phyloP scores from a whole-genome alignment of 2,329 filamentous ascomycete species.

The Penicillium griseofulvum region DNA sequence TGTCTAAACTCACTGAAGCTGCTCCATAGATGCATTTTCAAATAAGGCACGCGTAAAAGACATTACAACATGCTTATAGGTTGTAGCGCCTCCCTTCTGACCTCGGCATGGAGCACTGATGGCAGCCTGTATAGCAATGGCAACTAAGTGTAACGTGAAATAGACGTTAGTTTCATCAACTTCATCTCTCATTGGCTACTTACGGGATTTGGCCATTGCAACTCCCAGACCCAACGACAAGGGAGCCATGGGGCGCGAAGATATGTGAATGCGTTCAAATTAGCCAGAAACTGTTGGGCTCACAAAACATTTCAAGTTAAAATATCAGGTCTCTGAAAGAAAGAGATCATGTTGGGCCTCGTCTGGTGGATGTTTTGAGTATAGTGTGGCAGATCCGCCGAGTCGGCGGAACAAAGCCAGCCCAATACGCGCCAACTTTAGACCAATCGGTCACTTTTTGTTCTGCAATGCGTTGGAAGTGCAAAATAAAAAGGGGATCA shows the following conservation, averaged over 20 bases:
- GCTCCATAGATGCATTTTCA: background rate
- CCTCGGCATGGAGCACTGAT: background rate
- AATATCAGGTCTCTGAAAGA: background rate
- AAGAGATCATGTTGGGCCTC: background rate
- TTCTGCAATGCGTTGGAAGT: background rate
- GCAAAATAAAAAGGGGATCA: background rate
- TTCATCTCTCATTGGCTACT: background rate
- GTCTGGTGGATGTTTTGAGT: background rate
- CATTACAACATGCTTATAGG: background rate
- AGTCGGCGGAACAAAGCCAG: background rate
- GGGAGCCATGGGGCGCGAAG: background rate
- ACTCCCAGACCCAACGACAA: background rate
- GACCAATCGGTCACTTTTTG: background rate
- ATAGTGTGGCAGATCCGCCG: background rate
- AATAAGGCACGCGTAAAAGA: background rate
- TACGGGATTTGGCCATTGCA: background rate
- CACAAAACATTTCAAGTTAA: too few species aligned
- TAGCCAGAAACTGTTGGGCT: background rate
- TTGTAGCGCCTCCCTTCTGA: background rate
- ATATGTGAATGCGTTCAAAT: background rate
- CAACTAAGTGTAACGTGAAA: background rate
- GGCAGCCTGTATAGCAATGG: background rate
- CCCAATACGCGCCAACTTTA: too few species aligned
- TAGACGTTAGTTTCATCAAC: background rate
- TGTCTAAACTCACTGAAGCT: background rate